Conservation (phyloP, 2,329 filamentous ascomycete species). For the Colletotrichum aenigma region DNA sequence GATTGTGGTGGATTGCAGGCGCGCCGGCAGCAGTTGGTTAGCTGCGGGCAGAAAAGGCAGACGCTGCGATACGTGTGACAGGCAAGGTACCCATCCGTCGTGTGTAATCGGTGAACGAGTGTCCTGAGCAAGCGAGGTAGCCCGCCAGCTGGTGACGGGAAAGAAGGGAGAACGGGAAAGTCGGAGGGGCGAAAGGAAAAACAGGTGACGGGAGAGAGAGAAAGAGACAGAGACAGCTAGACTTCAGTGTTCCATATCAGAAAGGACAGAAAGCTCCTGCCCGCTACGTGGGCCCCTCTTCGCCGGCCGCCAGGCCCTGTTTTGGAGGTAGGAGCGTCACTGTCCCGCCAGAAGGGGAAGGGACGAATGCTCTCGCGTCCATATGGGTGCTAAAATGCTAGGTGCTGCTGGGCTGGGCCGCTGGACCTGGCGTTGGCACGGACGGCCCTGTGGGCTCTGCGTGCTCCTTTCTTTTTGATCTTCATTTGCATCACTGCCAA, state of each 20-base stretch:
- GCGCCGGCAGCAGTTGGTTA: neutral
- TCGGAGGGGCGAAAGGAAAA: neutral
- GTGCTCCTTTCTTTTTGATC: slow-evolving; percentile 21
- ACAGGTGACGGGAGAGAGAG: neutral
- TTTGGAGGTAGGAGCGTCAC: slow-evolving; percentile 18
- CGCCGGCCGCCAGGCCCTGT: slow-evolving; percentile 8
- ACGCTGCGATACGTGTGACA: neutral
- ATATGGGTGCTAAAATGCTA: neutral
- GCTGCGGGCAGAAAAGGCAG: neutral
- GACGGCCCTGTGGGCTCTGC: slow-evolving; percentile 14
- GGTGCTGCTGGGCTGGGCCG: neutral
- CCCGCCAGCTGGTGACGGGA: neutral
- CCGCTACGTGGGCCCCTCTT: neutral
- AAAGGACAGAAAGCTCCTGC: neutral
- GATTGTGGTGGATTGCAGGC: neutral
- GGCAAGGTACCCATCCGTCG: neutral
- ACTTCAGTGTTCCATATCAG: neutral
- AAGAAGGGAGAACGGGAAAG: neutral
- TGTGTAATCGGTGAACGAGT: neutral
- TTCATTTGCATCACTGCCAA: slow-evolving; percentile 20
- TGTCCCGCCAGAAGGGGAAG: neutral
- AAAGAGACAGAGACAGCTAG: too few relatives aligned
- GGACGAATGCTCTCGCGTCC: neutral
- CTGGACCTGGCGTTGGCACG: slow-evolving; percentile 10
- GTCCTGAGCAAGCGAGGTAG: neutral